A percentile compares a stretch with the other conserved stretches of the same genome.
These are phyloP conservation scores for Suillus placidus DNA, from an alignment of 768 basidiomycete genomes.

Conservation along the genomic window DNA sequence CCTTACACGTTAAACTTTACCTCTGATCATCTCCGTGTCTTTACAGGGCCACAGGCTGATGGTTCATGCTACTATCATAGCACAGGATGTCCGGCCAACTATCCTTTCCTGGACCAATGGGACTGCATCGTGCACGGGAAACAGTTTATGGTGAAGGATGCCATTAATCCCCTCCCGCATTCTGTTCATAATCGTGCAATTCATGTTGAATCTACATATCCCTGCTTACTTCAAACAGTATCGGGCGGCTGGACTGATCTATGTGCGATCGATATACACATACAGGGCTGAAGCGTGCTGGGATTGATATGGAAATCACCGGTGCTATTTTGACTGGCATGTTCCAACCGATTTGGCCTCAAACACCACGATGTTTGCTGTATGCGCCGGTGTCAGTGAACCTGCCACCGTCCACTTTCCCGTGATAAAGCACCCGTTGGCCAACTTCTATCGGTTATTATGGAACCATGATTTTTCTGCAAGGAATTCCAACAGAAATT, in stretches of 20 bases:
- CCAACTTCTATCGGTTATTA: too few species aligned
- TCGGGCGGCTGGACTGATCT: neutral
- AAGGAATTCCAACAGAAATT: neutral
- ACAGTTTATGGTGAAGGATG: neutral
- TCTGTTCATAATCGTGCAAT: neutral
- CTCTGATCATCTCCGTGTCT: neutral
- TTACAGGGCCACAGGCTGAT: neutral
- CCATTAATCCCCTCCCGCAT: neutral
- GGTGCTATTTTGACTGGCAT: neutral
- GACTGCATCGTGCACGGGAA: neutral
- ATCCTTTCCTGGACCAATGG: neutral
- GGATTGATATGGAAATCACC: neutral
- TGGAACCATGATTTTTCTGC: neutral
- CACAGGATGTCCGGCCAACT: neutral
- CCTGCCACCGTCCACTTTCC: neutral
- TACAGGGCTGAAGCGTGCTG: neutral
- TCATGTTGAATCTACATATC: neutral
- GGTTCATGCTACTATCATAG: neutral
- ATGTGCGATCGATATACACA: neutral
- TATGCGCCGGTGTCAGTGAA: neutral
- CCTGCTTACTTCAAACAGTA: neutral
- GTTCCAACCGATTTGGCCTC: neutral
- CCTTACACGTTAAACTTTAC: conserved; percentile 1
- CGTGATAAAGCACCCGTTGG: neutral
- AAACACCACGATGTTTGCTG: neutral